Evolutionary conservation across 768 basidiomycete species (phyloP), one percentile per base, ranked within the genome.

Genomic region (Symmetrospora coprosmae): DNA sequence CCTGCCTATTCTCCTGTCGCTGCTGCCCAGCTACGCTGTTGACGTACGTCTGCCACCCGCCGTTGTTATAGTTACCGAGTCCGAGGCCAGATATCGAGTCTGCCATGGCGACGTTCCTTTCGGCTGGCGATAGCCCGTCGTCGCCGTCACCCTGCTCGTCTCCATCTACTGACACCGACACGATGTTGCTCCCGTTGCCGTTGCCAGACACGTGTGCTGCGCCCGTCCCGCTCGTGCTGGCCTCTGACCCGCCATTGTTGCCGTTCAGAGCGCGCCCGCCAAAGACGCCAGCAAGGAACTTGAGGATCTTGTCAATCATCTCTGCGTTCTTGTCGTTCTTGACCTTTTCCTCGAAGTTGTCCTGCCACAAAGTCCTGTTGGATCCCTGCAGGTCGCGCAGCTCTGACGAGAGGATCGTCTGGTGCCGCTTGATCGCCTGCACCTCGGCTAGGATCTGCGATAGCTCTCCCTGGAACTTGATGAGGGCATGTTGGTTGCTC

Each of bases 241-340:
- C n/a, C n/a, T n/a, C n/a, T n/a, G n/a, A n/a, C n/a, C n/a, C n/a
- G n/a, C n/a, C n/a, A n/a, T n/a, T n/a, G n/a, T n/a, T n/a, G n/a
- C 46, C 55, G 33, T 43, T 58, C 27, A 63, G 38, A 19, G 52
- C 55, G 28, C 52, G 46, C 19, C 72, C 74, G 2, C 76, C 76
- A 74, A 97, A 97, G 2, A 96, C 84, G 13, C 87, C 83, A 9
- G 91, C 91, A 56, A 99, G 74, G 73, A 99, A 97, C 62, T 88
- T 85, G 64, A 99, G 79, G 63, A 99, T 97, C 56, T 87, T 77
- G 68, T 94, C 89, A 71, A 97, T 89, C 21, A 89, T 94, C 71
- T 97, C 90, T 69, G 94, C 85, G 65, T 96, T 90, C 69, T 87
- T 90, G 71, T 88, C 83, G 69, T 92, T 83, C 59, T 82, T 79